Conservation (phyloP, 306 rosid species). For the Citrullus amarus region DNA sequence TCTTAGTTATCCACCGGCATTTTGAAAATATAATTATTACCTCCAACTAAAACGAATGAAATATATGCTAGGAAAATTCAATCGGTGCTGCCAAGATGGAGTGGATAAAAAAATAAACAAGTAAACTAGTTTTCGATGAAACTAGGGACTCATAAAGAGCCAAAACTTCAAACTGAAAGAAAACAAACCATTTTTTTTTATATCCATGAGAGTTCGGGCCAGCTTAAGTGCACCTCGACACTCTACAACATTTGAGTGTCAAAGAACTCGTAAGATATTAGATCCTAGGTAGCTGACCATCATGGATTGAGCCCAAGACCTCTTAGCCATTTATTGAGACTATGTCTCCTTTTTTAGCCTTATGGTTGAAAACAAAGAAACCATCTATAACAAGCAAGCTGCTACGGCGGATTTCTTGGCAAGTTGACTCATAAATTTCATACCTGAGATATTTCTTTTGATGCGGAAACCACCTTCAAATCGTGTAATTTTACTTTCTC, state of each 20-base stretch:
- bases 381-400: not conserved
- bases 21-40: not conserved
- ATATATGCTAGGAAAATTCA: not conserved
- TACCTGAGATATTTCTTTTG: conserved; percentile 54
- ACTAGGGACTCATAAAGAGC: not conserved
- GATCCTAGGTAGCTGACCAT: too few relatives aligned
- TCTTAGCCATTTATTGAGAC: too few relatives aligned
- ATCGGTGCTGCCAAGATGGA: not conserved
- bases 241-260: too few relatives aligned
- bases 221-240: too few relatives aligned
- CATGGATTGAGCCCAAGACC: too few relatives aligned
- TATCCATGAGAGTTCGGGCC: too few relatives aligned
- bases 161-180: not conserved
- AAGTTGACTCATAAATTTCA: conserved; percentile 5
- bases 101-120: not conserved
- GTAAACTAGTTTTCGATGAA: not conserved
- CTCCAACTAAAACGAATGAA: not conserved
- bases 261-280: too few relatives aligned
- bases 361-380: not conserved
- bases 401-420: not conserved
- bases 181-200: not conserved
- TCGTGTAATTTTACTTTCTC: conserved; percentile 41
- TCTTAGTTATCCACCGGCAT: not conserved
- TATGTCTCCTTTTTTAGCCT: too few relatives aligned
- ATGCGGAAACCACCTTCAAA: conserved; percentile 28